Base-by-base conservation (phyloP, 225 moss, liverwort and hornwort species). In the Marchantia polymorpha region DNA sequence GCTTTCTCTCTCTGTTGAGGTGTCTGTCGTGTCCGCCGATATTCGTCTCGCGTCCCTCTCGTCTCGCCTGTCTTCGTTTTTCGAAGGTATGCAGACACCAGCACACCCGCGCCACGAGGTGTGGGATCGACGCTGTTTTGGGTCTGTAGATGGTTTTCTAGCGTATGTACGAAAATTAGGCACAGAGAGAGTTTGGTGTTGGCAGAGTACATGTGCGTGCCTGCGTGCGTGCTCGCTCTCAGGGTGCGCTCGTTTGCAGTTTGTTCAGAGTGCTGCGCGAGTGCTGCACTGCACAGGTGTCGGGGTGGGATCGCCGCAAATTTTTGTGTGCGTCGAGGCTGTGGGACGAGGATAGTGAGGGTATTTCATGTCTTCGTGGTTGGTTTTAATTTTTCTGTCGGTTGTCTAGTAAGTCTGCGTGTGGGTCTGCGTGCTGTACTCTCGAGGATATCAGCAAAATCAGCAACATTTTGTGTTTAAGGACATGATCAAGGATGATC, bases 281-380 rank as follows among this genome's bases (percentile, higher is more conserved):
- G 16, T 27, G 10, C 25, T 29, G 74, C 74, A 16, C 25, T 73
- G 52, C 73, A 73, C 20, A 50, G 74, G 74, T 54, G 49, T 19
- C 56, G 39, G 39, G 39, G 39, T 27, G 52, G 52, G 74, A 74
- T 55, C 74, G 74, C 54, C 74, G 54, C 74, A 54, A 74, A 39
- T 39, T 74, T 74, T 27, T 30, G 53, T 29, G 27, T 55, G 7
- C 17, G 53, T 53, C 55, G 72, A 72, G 22, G n/a, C 12, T 74
- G 49, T 25, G 7, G 53, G 26, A 55, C 27, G 54, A n/a, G 13
- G 74, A 74, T 54, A 5, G 12, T 49, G 74, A 29, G 27, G 55
- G 54, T 11, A 52, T 74, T 53, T 16, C n/a, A 29, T 54, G 12
- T 74, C 9, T 22, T 26, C 23, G 51, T 55, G 74, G 7, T 29